phyloP scores from a whole-genome alignment of 345 rosid species.

The Eucalyptus erythrocorys region DNA sequence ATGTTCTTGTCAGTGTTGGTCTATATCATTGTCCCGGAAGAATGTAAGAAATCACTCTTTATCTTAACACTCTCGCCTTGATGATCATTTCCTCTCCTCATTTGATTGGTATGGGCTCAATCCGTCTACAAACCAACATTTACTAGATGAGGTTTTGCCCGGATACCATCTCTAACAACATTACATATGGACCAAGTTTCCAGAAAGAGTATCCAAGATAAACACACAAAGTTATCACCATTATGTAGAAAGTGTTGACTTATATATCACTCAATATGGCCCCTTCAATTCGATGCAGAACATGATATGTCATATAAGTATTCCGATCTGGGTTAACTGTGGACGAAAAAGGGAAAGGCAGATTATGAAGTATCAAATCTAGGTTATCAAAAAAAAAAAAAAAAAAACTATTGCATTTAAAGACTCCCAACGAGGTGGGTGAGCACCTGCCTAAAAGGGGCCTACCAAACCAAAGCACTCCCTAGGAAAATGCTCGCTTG shows the following conservation, averaged over 20 bases:
- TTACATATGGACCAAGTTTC: neutral
- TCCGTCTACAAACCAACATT: neutral
- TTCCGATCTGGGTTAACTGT: neutral
- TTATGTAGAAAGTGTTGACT: neutral
- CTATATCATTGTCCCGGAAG: neutral
- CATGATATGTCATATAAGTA: neutral
- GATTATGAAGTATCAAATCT: neutral
- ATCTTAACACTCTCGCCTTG: neutral
- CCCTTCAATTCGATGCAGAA: neutral
- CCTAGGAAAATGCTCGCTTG: neutral
- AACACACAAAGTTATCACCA: neutral
- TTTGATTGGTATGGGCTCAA: neutral
- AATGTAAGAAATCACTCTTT: neutral
- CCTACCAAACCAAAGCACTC: neutral
- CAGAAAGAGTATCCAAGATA: neutral
- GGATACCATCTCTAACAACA: neutral
- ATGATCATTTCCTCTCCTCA: neutral
- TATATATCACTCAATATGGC: neutral
- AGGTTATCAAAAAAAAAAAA: too few relatives aligned
- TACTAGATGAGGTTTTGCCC: neutral
- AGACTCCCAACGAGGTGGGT: neutral
- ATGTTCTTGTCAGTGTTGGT: too few relatives aligned
- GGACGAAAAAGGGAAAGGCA: neutral
- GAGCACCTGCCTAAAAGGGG: neutral
- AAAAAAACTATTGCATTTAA: neutral